phyloP scores from a whole-genome alignment of 1,139 yeast genomes.

The Taiozyma onychis region DNA sequence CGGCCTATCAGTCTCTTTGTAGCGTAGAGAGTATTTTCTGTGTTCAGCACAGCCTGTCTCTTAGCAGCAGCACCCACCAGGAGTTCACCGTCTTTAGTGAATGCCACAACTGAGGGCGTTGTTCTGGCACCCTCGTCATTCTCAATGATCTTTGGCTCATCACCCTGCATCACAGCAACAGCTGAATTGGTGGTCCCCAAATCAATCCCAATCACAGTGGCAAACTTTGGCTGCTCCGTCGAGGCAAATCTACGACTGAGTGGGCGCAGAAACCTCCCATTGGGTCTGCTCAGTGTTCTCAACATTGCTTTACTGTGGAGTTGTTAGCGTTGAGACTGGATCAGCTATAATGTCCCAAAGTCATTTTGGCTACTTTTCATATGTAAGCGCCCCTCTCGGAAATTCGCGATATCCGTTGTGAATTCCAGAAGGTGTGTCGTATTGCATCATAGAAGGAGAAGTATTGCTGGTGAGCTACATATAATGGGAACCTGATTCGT shows the following conservation, averaged over 20 bases:
- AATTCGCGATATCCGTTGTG: not conserved
- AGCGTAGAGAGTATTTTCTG: conserved; percentile 66
- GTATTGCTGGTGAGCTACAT: not conserved
- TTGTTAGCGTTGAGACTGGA: not conserved
- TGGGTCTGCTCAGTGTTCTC: not conserved
- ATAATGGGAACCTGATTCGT: not conserved
- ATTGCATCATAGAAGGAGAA: not conserved
- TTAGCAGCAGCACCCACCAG: conserved; percentile 62
- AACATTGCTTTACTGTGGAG: not conserved
- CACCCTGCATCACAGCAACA: conserved; percentile 52
- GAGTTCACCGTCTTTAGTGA: conserved; percentile 35
- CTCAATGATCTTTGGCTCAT: conserved; percentile 52
- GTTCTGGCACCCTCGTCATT: conserved; percentile 66
- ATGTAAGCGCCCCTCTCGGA: not conserved
- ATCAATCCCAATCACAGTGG: conserved; percentile 66
- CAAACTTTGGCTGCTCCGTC: conserved; percentile 3
- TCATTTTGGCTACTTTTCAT: not conserved
- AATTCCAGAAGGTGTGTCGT: not conserved
- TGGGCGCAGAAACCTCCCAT: not conserved
- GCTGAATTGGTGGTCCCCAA: conserved; percentile 82
- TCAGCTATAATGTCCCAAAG: not conserved
- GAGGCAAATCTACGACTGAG: not conserved
- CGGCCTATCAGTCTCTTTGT: conserved; percentile 73
- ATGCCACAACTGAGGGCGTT: conserved; percentile 70
- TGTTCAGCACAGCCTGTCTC: conserved; percentile 60